Conservation (phyloP, 1,284 basidiomycete species). For the Porodaedalea pini region DNA sequence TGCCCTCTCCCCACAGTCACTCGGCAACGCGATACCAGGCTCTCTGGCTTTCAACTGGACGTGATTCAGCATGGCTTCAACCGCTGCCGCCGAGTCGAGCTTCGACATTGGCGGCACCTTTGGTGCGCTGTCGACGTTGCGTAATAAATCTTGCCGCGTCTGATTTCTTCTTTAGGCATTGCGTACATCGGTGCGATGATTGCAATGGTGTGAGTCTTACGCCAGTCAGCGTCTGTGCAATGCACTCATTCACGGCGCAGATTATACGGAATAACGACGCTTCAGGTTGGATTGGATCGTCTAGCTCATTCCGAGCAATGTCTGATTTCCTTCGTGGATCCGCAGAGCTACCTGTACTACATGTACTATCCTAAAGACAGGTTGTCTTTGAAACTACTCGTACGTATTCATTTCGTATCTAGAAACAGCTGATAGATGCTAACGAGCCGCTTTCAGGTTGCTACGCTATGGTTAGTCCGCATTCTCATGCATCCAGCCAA, state of each 20-base stretch:
- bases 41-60: background rate
- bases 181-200: slow-evolving; percentile 18
- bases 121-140: background rate
- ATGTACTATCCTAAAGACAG: slow-evolving; percentile 19
- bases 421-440: background rate
- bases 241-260: background rate
- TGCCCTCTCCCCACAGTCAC: background rate
- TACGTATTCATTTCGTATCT: background rate
- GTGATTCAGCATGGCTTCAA: background rate
- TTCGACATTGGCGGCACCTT: slow-evolving; percentile 2
- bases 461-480: slow-evolving; percentile 10
- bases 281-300: slow-evolving; percentile 10
- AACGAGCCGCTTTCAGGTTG: slow-evolving; percentile 1
- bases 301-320: background rate
- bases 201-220: slow-evolving; percentile 10
- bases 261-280: slow-evolving; percentile 17
- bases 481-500: background rate
- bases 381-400: slow-evolving; percentile 7
- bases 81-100: background rate
- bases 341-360: slow-evolving; percentile 17
- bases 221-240: background rate
- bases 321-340: background rate
- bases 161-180: slow-evolving; percentile 1
- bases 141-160: background rate
- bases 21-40: no score